Evolutionary conservation across 106 monocot species (phyloP), one percentile per base, ranked within the genome.

Genomic region (Vanilla planifolia): DNA sequence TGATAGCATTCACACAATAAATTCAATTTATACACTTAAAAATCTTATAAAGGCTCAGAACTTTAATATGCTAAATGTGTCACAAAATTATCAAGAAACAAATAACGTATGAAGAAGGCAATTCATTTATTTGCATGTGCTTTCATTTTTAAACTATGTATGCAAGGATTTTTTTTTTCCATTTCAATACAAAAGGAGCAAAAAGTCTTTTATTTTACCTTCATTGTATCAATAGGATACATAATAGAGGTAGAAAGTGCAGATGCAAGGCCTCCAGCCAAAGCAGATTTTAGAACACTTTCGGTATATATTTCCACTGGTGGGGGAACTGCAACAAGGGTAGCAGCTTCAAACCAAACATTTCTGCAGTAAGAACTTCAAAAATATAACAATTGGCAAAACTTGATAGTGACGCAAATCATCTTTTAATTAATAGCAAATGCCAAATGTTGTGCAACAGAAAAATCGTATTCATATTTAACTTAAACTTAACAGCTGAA

Each of bases 261-360:
- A 70, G 40, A 68, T 56, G 83, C 83, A 61, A 83, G 77, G 25
- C 83, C 83, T 66, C 83, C 83, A 51, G 83, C 83, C 61, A 83
- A 60, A 67, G 83, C 83, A 66, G 77, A 70, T 61, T 78, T 83
- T 55, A 77, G 21, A 24, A 78, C 77, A 78, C 55, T 83, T 71
- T 62, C 83, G 44, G 77, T 55, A 63, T 70, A 69, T 71, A 83
- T 83, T 68, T 73, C 77, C 47, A 83, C 70, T 55, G 83, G 83
- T 66, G 83, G 83, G 7, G 83, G 77, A 0, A 78, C 74, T 44
- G 77, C 65, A 41, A 83, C 83, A 46, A 78, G 70, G 29, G 83
- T 83, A 33, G 83, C 77, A 67, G 83, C 83, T 73, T 83, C 77
- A 71, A 83, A 83, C 83, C 83, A 83, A 13, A 83, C 52, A 59